Evolutionary conservation across 495 filamentous ascomycete genomes (phyloP).

Genomic region (Aspergillus incahuasiensis): DNA sequence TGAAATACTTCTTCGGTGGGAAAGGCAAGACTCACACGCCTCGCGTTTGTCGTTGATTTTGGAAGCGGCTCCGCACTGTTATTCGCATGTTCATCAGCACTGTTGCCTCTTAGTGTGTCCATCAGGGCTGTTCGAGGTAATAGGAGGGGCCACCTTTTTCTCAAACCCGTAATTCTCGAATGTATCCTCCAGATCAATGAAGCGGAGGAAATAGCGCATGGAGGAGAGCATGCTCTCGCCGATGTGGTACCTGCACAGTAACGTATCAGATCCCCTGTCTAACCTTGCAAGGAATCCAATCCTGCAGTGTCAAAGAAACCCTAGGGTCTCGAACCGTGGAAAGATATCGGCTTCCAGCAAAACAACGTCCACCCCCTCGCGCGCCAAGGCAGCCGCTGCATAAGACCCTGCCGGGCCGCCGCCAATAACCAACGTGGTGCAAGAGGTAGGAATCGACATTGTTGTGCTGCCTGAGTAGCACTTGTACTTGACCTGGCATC

Average conservation of each 20-base stretch:
- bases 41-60: slow-evolving; percentile 4
- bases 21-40: slow-evolving; percentile 17
- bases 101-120: no score
- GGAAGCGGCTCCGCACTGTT: slow-evolving; percentile 3
- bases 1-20: no score
- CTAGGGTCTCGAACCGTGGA: neutral
- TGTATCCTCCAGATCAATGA: slow-evolving; percentile 4
- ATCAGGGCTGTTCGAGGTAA: no score
- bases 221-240: slow-evolving; percentile 8
- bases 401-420: slow-evolving; percentile 6
- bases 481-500: no score
- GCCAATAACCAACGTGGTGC: neutral
- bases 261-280: no score
- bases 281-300: no score
- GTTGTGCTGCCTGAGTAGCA: no score
- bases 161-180: neutral
- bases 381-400: neutral
- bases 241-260: slow-evolving; percentile 7
- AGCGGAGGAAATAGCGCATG: slow-evolving; percentile 4
- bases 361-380: slow-evolving; percentile 6
- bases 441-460: neutral
- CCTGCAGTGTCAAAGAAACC: no score
- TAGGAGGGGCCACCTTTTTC: neutral
- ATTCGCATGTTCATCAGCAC: no score
- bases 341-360: slow-evolving; percentile 8